Evolutionary conservation across 2,329 filamentous ascomycete genomes (phyloP).

Genomic region (Lasiodiplodia theobromae): DNA sequence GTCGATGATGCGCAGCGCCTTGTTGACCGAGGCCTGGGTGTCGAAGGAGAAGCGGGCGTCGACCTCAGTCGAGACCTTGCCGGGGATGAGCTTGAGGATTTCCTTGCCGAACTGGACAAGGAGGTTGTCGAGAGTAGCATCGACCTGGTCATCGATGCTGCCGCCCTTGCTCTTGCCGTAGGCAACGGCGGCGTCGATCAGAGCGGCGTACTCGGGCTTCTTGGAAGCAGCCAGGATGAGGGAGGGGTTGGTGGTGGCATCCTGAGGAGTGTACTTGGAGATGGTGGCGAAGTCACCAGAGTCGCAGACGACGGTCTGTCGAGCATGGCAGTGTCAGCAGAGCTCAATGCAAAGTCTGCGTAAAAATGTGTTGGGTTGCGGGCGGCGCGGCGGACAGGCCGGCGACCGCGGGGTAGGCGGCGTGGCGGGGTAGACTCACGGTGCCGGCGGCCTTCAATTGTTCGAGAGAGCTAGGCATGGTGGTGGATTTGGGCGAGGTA

Average conservation of each 20-base stretch:
- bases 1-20: slow-evolving; percentile 96
- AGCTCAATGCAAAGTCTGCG: slow-evolving; percentile 12
- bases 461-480: slow-evolving; percentile 89
- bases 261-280: slow-evolving; percentile 99
- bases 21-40: slow-evolving; percentile 88
- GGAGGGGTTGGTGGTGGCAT: slow-evolving; percentile 99
- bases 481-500: slow-evolving; percentile 32
- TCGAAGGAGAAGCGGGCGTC: slow-evolving; percentile 96
- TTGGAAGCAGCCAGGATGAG: slow-evolving; percentile 98
- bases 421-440: slow-evolving; percentile 65
- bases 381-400: slow-evolving; percentile 28
- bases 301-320: slow-evolving; percentile 91
- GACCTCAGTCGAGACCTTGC: slow-evolving; percentile 98
- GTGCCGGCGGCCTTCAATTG: slow-evolving; percentile 98
- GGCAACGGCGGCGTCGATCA: slow-evolving; percentile 84
- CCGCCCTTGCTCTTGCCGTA: slow-evolving; percentile 80
- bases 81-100: slow-evolving; percentile 95
- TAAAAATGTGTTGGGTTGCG: slow-evolving; percentile 16
- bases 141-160: slow-evolving; percentile 80
- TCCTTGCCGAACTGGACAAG: slow-evolving; percentile 98
- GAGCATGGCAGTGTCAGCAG: slow-evolving; percentile 30
- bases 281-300: slow-evolving; percentile 88
- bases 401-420: slow-evolving; percentile 29
- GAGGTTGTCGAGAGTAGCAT: slow-evolving; percentile 88
- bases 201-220: slow-evolving; percentile 92